Percentiles rank a stretch among this genome's conserved stretches.
Conservation (phyloP, 2,329 filamentous ascomycete species). For the Davidsoniella neocaledoniae region DNA sequence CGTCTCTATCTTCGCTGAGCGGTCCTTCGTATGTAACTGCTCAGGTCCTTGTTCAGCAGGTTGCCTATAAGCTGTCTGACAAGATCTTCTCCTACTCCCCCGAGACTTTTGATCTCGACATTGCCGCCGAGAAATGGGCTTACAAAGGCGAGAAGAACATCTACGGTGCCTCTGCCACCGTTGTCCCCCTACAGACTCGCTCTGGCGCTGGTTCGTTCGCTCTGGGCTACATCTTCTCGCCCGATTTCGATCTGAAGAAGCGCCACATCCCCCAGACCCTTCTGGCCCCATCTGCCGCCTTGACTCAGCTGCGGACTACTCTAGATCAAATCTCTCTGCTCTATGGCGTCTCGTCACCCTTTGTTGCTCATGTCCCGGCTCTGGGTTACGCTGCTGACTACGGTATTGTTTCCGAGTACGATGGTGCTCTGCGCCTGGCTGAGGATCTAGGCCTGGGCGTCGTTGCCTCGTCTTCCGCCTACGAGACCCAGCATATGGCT, state of each 20-base stretch:
- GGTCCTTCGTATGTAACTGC: constrained; percentile 88
- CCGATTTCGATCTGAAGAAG: constrained; percentile 86
- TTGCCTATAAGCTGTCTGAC: constrained; percentile 87
- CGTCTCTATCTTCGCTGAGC: constrained; percentile 45
- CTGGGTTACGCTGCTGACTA: constrained; percentile 59
- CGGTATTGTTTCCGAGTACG: constrained; percentile 77
- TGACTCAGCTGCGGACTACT: constrained; percentile 64
- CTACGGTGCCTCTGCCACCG: constrained; percentile 60
- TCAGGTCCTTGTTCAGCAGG: constrained; percentile 86
- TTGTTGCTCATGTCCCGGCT: constrained; percentile 83
- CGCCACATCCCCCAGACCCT: constrained; percentile 83
- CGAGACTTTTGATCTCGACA: constrained; percentile 79
- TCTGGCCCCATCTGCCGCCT: constrained; percentile 66
- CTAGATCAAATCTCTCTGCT: constrained; percentile 84
- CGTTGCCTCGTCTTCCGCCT: constrained; percentile 68
- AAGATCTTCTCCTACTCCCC: constrained; percentile 96
- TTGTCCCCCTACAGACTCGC: constrained; percentile 71
- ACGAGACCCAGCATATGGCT: constrained; percentile 91
- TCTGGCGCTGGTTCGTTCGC: constrained; percentile 81
- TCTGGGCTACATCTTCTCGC: constrained; percentile 92
- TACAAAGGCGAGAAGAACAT: constrained; percentile 55
- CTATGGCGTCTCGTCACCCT: constrained; percentile 81
- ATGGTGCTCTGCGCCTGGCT: constrained; percentile 57
- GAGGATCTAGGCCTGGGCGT: constrained; percentile 84
- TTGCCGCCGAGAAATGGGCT: constrained; percentile 66